Conservation (phyloP, 2,329 filamentous ascomycete species). For the Ophiostoma australiae region DNA sequence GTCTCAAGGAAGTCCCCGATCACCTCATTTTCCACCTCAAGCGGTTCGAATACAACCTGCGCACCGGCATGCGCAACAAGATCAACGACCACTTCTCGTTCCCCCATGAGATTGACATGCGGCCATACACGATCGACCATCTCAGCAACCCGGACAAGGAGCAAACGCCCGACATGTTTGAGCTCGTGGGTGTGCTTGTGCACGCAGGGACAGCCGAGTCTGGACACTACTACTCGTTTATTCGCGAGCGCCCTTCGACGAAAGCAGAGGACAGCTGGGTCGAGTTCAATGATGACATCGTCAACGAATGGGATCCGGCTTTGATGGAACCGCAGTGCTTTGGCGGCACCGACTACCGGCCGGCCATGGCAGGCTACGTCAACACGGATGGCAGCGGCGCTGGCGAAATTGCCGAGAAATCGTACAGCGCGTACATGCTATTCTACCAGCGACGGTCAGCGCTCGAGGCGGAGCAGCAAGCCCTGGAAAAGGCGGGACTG, state of each 20-base stretch:
- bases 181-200: slow-evolving; percentile 90
- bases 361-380: slow-evolving; percentile 30
- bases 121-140: slow-evolving; percentile 81
- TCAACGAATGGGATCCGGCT: slow-evolving; percentile 67
- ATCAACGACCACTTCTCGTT: slow-evolving; percentile 96
- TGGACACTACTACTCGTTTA: slow-evolving; percentile 96
- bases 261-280: slow-evolving; percentile 58
- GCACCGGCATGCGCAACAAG: slow-evolving; percentile 75
- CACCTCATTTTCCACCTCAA: slow-evolving; percentile 95
- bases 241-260: slow-evolving; percentile 68
- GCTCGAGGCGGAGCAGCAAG: slow-evolving; percentile 50
- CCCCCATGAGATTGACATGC: slow-evolving; percentile 76
- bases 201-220: slow-evolving; percentile 90
- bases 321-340: slow-evolving; percentile 74
- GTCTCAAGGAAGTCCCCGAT: slow-evolving; percentile 86
- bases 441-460: slow-evolving; percentile 83
- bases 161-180: slow-evolving; percentile 69
- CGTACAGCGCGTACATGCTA: slow-evolving; percentile 91
- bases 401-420: slow-evolving; percentile 56
- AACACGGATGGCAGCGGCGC: slow-evolving; percentile 45
- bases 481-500: slow-evolving; percentile 34
- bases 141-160: slow-evolving; percentile 59
- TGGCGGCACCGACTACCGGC: slow-evolving; percentile 60
- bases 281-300: slow-evolving; percentile 90
- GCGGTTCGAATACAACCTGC: slow-evolving; percentile 75